Percentiles rank a stretch among this genome's conserved stretches.
These are phyloP conservation scores for Wallacemonas rigidus DNA, from an alignment of 208 protist species.

Conservation along the genomic window DNA sequence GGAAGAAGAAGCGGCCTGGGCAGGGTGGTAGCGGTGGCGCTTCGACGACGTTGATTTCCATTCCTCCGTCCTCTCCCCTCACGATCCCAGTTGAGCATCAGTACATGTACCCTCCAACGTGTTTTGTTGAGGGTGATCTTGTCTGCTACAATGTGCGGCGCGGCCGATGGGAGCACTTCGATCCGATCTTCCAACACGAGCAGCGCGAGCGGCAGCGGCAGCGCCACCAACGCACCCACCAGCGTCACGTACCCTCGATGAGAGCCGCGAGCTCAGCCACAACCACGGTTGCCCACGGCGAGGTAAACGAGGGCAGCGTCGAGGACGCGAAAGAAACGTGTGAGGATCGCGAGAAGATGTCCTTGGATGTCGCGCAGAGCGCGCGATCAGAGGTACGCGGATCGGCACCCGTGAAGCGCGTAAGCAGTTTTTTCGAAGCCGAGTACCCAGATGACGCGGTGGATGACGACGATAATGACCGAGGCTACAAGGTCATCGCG, in stretches of 20 bases:
- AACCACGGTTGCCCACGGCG: no score
- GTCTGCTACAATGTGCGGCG: slow-evolving; percentile 45
- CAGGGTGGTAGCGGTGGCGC: background rate
- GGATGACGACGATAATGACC: background rate
- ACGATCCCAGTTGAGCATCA: slow-evolving; percentile 21
- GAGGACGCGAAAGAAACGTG: background rate
- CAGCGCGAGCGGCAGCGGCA: slow-evolving; percentile 19
- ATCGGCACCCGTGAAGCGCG: slow-evolving; percentile 1
- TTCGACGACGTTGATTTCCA: background rate
- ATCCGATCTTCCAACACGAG: slow-evolving; percentile 33
- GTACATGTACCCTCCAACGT: slow-evolving; percentile 35
- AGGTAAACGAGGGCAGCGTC: background rate
- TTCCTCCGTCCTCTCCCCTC: background rate
- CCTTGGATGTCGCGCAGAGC: no score
- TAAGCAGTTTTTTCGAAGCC: slow-evolving; percentile 7
- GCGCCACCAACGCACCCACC: slow-evolving; percentile 11
- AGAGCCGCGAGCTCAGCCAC: no score
- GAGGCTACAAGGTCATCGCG: no score
- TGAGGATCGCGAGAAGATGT: no score
- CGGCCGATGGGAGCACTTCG: slow-evolving; percentile 45
- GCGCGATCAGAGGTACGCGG: background rate
- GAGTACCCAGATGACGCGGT: background rate
- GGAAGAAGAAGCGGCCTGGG: background rate
- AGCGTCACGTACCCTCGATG: background rate
- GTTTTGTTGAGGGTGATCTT: slow-evolving; percentile 62